Evolutionary conservation across 495 filamentous ascomycete species (phyloP), one percentile per base, ranked within the genome.

Genomic region (Entonaema liquescens): DNA sequence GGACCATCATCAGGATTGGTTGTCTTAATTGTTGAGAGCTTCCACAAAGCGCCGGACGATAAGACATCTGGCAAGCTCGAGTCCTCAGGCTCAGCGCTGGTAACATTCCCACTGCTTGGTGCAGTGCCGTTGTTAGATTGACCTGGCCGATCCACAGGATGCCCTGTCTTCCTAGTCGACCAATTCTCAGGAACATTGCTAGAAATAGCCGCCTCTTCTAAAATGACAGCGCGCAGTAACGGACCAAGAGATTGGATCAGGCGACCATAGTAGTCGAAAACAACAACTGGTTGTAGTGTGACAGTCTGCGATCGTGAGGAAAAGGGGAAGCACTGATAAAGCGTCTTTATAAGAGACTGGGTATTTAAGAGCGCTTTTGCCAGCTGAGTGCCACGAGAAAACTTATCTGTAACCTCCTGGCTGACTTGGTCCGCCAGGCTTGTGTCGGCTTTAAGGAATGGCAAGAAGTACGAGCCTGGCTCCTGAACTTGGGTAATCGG

Each of bases 191-290:
- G 83, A 5, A 83, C 81, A n/a, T 79, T 66, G 12, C 65, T 74
- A n/a, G 71, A 70, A 31, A 98, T 80, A 0, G 90, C 74, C 31
- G 92, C 91, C 65, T 95, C 92, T 77, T 99, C 96, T 83, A 90
- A 90, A 23, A 95, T 84, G 64, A 93, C 91, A 54, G 88, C 88
- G 29, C 91, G 88, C 64, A 96, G 86, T 29, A 99, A 82, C 28
- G 87, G 86, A 8, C 93, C 93, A 15, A 98, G 84, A 33, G 86
- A 87, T 50, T 86, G 84, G 47, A 95, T 84, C 19, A 97, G 80
- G 23, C 81, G 77, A 38, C 83, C 80, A 76, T 95, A 97, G 65
- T 90, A 88, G 77, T 98, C 94, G 23, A 89, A 89, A 44, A 96
- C 83, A 70, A 94, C 94, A 65, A 95, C 87, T 54, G 88, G 87